Conservation (phyloP, 2,329 filamentous ascomycete species). For the Aspergillus jensenii region DNA sequence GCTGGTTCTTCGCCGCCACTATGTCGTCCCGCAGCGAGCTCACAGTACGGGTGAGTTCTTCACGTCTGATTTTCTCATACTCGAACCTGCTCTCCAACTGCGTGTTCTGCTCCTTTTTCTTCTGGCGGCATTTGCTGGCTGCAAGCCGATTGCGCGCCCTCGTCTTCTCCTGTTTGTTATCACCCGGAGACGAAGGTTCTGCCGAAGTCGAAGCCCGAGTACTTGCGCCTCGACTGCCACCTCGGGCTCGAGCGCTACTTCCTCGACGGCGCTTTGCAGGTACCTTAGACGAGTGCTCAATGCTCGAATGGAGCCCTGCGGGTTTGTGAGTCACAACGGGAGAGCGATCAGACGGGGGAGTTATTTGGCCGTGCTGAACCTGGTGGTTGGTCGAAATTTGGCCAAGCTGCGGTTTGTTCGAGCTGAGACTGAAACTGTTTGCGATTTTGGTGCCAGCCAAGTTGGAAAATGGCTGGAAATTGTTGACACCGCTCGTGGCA, state of each 20-base stretch:
- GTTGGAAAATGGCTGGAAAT: not conserved
- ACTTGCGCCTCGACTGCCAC: not conserved
- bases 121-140: slow-evolving; percentile 62
- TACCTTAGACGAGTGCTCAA: not conserved
- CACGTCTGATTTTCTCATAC: slow-evolving; percentile 6
- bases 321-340: not conserved
- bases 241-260: not conserved
- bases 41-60: not conserved
- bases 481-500: not conserved
- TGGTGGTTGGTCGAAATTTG: slow-evolving; percentile 33
- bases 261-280: not conserved
- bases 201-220: not conserved
- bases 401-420: not conserved
- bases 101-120: slow-evolving; percentile 60
- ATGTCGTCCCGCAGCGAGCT: not conserved
- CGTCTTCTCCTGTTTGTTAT: slow-evolving; percentile 49
- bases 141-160: slow-evolving; percentile 61
- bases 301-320: not conserved
- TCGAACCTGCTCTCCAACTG: slow-evolving; percentile 45
- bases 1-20: not conserved
- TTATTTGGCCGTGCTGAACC: slow-evolving; percentile 41
- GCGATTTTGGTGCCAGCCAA: not conserved
- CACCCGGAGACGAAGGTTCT: not conserved
- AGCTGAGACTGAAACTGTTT: not conserved
- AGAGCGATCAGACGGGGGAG: slow-evolving; percentile 33